These are phyloP conservation scores for Taxawa tesnikishii DNA, from an alignment of 2,329 filamentous ascomycete genomes.

Conservation along the genomic window DNA sequence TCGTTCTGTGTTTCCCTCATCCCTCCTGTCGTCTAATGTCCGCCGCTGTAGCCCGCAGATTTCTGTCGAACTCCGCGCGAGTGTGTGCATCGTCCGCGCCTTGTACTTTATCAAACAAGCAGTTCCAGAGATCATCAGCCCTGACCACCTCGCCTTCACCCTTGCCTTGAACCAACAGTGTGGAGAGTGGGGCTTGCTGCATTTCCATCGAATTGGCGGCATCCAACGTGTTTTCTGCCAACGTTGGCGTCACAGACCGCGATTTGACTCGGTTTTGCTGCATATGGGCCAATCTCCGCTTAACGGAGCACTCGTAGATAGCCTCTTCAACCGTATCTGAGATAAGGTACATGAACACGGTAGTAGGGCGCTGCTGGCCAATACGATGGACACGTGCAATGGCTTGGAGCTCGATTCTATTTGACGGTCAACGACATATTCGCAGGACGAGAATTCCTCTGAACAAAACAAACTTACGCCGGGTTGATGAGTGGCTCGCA, in stretches of 20 bases:
- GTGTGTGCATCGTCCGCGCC: constrained; percentile 11
- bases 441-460: too few species aligned
- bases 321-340: constrained; percentile 82
- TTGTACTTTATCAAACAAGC: constrained; percentile 56
- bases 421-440: too few species aligned
- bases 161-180: constrained; percentile 57
- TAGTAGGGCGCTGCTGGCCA: constrained; percentile 76
- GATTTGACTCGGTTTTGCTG: constrained; percentile 21
- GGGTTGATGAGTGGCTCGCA: constrained; percentile 92
- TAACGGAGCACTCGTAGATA: constrained; percentile 78
- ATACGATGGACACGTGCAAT: constrained; percentile 93
- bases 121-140: constrained; percentile 74
- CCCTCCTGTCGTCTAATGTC: too few species aligned
- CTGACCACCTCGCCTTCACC: constrained; percentile 69
- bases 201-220: constrained; percentile 76
- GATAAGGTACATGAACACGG: constrained; percentile 92
- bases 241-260: constrained; percentile 16
- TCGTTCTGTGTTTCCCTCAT: too few species aligned
- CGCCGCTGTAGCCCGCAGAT: constrained; percentile 43
- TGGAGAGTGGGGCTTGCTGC: constrained; percentile 57
- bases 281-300: constrained; percentile 67
- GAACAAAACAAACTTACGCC: too few species aligned
- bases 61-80: constrained; percentile 34
- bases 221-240: constrained; percentile 56
- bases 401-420: constrained; percentile 88